A percentile compares a stretch with the other conserved stretches of the same genome.
phyloP scores from a whole-genome alignment of 441 rosid genomes.

The Arabidopsis hybrid region DNA sequence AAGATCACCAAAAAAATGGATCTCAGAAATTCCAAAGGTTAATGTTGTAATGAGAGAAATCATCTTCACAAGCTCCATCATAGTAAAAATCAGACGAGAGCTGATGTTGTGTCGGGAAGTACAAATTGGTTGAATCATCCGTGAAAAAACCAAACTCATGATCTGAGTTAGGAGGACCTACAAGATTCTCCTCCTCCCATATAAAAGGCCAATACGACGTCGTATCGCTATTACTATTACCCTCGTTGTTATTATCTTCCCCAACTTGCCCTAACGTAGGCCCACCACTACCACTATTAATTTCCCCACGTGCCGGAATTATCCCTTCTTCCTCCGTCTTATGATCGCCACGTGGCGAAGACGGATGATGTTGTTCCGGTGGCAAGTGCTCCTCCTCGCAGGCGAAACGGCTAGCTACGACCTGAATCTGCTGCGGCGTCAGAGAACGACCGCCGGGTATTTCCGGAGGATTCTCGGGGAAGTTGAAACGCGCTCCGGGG shows the following conservation, averaged over 20 bases:
- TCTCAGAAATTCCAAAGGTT: slow-evolving; percentile 49
- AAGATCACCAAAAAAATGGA: slow-evolving; percentile 39
- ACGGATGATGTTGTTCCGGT: neutral
- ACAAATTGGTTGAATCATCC: slow-evolving; percentile 26
- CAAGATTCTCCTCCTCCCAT: slow-evolving; percentile 43
- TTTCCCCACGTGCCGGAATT: slow-evolving; percentile 41
- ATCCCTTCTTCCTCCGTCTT: slow-evolving; percentile 8
- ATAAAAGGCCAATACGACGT: slow-evolving; percentile 34
- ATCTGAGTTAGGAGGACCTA: slow-evolving; percentile 16
- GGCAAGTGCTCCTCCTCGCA: slow-evolving; percentile 43
- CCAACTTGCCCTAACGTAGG: slow-evolving; percentile 36
- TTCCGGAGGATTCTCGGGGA: slow-evolving; percentile 66
- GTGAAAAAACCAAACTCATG: slow-evolving; percentile 30
- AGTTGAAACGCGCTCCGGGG: slow-evolving; percentile 62
- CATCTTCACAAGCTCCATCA: slow-evolving; percentile 43
- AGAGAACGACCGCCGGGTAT: slow-evolving; percentile 51
- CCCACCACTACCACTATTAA: slow-evolving; percentile 41
- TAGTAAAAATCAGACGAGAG: slow-evolving; percentile 48
- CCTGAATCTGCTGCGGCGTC: slow-evolving; percentile 64
- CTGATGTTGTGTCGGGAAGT: slow-evolving; percentile 34
- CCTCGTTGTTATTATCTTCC: slow-evolving; percentile 1
- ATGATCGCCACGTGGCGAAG: slow-evolving; percentile 27
- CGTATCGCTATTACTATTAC: slow-evolving; percentile 6
- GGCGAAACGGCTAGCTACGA: slow-evolving; percentile 61
- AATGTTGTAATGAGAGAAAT: slow-evolving; percentile 35